These are phyloP conservation scores for Candida hispaniensis DNA, from an alignment of 805 yeast genomes.

Conservation along the genomic window DNA sequence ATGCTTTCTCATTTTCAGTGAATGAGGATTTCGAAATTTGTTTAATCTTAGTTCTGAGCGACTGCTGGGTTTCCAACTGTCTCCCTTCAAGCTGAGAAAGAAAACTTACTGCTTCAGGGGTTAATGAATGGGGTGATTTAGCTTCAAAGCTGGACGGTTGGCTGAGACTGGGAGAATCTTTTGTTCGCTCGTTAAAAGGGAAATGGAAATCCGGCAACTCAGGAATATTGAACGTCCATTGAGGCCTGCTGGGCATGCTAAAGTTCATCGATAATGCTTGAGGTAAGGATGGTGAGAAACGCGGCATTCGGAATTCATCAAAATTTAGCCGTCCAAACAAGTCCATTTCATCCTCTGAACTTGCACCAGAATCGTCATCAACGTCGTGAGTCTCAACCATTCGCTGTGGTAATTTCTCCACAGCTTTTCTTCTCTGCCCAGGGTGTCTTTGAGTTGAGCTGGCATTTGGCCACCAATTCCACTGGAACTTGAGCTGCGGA, in stretches of 20 bases:
- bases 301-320: slow-evolving; percentile 8
- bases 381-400: slow-evolving; percentile 23
- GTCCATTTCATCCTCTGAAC: slow-evolving; percentile 29
- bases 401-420: slow-evolving; percentile 5
- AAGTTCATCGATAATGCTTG: too few relatives aligned
- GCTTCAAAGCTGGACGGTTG: too few relatives aligned
- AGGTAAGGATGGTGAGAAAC: slow-evolving; percentile 16
- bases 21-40: slow-evolving; percentile 25
- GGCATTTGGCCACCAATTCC: not conserved
- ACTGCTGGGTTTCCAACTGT: slow-evolving; percentile 16
- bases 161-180: too few relatives aligned
- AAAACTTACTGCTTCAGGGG: too few relatives aligned
- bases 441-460: not conserved
- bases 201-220: slow-evolving; percentile 5
- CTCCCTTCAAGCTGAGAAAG: too few relatives aligned
- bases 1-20: slow-evolving; percentile 29
- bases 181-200: too few relatives aligned
- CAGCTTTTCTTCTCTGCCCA: too few relatives aligned
- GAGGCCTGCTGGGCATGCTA: slow-evolving; percentile 21
- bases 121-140: too few relatives aligned
- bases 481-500: slow-evolving; percentile 1
- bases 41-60: slow-evolving; percentile 26
- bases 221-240: slow-evolving; percentile 17
- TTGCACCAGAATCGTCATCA: slow-evolving; percentile 28
- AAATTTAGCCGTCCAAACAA: slow-evolving; percentile 20